Conservation (phyloP, 2,329 filamentous ascomycete genomes). For the Fusarium sp. region DNA sequence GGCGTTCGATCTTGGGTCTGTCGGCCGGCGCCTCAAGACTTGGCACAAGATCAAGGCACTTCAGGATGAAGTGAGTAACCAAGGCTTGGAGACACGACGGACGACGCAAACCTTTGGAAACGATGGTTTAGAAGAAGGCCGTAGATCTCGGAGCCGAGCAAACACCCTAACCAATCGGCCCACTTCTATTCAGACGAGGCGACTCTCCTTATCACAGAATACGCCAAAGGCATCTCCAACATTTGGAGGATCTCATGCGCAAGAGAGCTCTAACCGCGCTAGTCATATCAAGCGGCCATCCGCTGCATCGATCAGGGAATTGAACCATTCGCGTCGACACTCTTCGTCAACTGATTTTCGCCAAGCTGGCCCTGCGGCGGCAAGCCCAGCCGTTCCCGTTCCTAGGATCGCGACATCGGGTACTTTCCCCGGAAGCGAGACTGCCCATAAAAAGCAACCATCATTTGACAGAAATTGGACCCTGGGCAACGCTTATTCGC, state of each 20-base stretch:
- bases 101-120: conserved; percentile 67
- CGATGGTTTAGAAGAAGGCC: conserved; percentile 66
- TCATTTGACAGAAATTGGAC: conserved; percentile 79
- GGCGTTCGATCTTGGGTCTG: conserved; percentile 91
- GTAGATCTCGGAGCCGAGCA: conserved; percentile 63
- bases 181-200: conserved; percentile 58
- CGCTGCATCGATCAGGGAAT: conserved; percentile 81
- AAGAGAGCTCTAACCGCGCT: conserved; percentile 59
- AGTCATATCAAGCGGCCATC: conserved; percentile 72
- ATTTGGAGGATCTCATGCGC: conserved; percentile 50
- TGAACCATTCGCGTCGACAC: conserved; percentile 86
- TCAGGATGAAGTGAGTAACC: conserved; percentile 82
- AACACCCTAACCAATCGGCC: conserved; percentile 66
- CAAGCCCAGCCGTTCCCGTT: conserved; percentile 38
- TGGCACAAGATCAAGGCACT: conserved; percentile 96
- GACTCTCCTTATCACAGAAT: conserved; percentile 58
- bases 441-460: conserved; percentile 69
- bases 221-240: conserved; percentile 60
- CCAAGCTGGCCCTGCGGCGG: conserved; percentile 43
- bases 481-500: conserved; percentile 61
- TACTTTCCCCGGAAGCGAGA: conserved; percentile 53
- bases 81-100: conserved; percentile 54
- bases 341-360: conserved; percentile 81
- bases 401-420: conserved; percentile 56
- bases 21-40: conserved; percentile 88